Conservation (phyloP, 441 rosid species). For the Lepidium campestre region DNA sequence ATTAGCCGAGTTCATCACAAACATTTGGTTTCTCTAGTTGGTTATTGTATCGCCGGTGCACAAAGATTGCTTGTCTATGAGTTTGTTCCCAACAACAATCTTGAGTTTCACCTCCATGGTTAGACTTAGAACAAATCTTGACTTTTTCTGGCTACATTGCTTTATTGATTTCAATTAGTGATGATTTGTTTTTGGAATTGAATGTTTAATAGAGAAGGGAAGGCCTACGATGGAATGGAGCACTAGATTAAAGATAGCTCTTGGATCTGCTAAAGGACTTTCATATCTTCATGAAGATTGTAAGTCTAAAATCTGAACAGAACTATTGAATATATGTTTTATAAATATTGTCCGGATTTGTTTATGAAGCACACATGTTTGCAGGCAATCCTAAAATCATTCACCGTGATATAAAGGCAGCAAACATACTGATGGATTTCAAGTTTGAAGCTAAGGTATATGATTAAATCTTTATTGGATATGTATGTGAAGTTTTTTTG, state of each 20-base stretch:
- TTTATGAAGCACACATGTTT: background rate
- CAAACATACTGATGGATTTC: conserved; percentile 83
- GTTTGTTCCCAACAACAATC: conserved; percentile 84
- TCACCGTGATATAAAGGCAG: conserved; percentile 92
- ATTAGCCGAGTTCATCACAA: conserved; percentile 95
- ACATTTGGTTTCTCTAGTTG: conserved; percentile 92
- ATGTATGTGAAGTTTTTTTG: background rate
- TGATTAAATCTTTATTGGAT: background rate
- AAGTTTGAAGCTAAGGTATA: conserved; percentile 95
- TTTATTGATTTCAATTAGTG: conserved; percentile 13
- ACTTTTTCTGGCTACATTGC: conserved; percentile 3
- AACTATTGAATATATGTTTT: background rate
- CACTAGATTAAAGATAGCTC: conserved; percentile 73
- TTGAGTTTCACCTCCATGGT: conserved; percentile 97
- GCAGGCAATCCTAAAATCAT: conserved; percentile 97
- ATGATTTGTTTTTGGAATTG: background rate
- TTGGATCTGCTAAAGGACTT: conserved; percentile 97
- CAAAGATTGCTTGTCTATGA: conserved; percentile 91
- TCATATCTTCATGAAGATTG: conserved; percentile 99
- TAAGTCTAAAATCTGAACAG: conserved; percentile 26
- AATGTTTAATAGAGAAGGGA: conserved; percentile 55
- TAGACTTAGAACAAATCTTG: conserved; percentile 33
- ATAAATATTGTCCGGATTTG: background rate
- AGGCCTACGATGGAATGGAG: conserved; percentile 88
- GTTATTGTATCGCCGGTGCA: conserved; percentile 75